phyloP scores from a whole-genome alignment of 495 filamentous ascomycete genomes.

The Hypomontagnella submonticulosa region DNA sequence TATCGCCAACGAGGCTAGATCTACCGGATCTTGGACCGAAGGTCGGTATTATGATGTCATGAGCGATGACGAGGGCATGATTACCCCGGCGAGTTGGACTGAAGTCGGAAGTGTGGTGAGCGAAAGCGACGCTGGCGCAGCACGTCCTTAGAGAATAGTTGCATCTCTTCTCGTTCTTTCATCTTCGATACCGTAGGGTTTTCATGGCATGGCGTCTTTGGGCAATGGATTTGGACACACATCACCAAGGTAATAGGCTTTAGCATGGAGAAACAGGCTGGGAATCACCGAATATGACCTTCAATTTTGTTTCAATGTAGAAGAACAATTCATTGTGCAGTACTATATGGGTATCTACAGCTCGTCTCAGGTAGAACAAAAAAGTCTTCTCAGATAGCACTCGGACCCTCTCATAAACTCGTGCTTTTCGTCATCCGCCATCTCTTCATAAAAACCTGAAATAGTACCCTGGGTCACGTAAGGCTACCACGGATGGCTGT shows the following conservation, averaged over 20 bases:
- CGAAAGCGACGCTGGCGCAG: conserved; percentile 57
- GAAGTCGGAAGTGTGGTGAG: conserved; percentile 81
- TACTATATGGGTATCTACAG: conserved; percentile 32
- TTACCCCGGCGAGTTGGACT: conserved; percentile 79
- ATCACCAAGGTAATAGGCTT: conserved; percentile 23
- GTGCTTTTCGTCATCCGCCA: neutral
- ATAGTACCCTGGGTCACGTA: too few relatives aligned
- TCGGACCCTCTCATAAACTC: neutral
- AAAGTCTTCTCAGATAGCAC: neutral
- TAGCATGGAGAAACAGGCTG: conserved; percentile 23
- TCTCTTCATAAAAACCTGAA: neutral
- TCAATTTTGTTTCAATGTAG: conserved; percentile 19
- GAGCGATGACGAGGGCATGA: conserved; percentile 72
- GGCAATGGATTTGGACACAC: conserved; percentile 24
- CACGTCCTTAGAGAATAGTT: conserved; percentile 46
- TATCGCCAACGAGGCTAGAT: conserved; percentile 51
- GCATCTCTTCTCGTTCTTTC: conserved; percentile 11
- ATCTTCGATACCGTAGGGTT: conserved; percentile 30
- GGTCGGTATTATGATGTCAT: conserved; percentile 64
- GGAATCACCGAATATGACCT: conserved; percentile 21
- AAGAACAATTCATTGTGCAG: conserved; percentile 6
- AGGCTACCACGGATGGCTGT: too few relatives aligned
- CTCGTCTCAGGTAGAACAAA: conserved; percentile 24
- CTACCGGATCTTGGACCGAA: conserved; percentile 33
- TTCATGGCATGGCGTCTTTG: conserved; percentile 37